Base-by-base conservation (phyloP, 768 basidiomycete genomes). In the Tricholoma bakamatsutake region DNA sequence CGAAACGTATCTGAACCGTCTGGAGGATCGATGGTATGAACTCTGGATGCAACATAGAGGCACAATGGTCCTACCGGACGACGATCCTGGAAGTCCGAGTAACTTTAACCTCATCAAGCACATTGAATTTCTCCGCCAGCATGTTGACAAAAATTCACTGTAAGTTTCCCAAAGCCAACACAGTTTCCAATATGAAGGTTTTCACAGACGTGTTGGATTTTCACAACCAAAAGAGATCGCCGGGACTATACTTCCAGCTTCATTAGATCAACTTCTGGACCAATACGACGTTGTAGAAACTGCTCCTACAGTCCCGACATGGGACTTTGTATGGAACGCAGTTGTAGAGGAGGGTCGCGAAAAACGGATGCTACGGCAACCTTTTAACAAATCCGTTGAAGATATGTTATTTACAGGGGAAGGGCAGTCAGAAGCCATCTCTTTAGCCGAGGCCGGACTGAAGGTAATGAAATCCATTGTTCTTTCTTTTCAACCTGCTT, bases 131-230 rank as follows among this genome's bases (percentile, higher is more conserved):
- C 75, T 98, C 52, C 80, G 95, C 40, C 77, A 77, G 9, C 80
- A 91, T 62, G 76, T 97, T 30, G 90, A 95, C 66, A 97, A 97
- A 71, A 86, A 84, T 66, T 83, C 87, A 1, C 62, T 97, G 94
- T 95, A 64, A 71, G 92, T 80, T 34, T 7, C n/a, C 47, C 54
- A 43, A 35, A 27, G 17, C 51, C 30, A 11, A 54, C 34, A 24
- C 10, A 30, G 48, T 31, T 24, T 42, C 9, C n/a, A 47, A 48
- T 40, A 59, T 60, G 64, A 55, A 68, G 59, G 30, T 59, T 24
- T 52, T 45, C 30, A n/a, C 58, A 88, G 87, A 58, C 82, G 85
- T 15, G 83, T 87, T 54, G 85, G 85, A 15, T 83, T 83, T 61
- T 72, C 76, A 46, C 76, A 83, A 59, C 70, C 70, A 15, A 65